Base-by-base conservation (phyloP, 1,139 yeast genomes). In the Hemisphaericaspora xylanilytica region DNA sequence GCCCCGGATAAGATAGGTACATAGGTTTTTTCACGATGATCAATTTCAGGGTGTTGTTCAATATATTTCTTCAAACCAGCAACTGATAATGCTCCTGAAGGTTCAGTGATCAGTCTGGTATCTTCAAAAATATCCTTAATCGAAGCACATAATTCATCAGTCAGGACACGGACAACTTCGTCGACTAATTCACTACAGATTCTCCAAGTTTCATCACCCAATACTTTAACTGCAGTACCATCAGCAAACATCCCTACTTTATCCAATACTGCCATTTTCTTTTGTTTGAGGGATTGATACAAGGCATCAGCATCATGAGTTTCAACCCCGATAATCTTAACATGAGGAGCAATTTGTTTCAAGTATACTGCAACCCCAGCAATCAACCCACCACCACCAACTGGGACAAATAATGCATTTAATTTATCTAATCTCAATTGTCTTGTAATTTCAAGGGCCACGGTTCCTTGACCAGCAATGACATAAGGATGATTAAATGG, bases 401-500 rank as follows among this genome's bases (percentile, higher is more conserved):
- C 86, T 25, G 96, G 90, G 40, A 88, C 81, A 60, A 92, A 92
- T 1, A 92, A 83, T 1, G 97, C 98, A 53, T 78, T 79, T 50
- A 94, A 73, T 48, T 84, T 82, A 46, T 82, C 81, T 37, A 84
- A 72, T 50, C 87, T 80, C 34, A 88, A 76, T 65, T 92, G 99
- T 57, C 97, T 80, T 36, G 94, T 69, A 25, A 92, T 69, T 63
- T 92, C 99, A 75, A 90, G 77, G 2, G 96, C 98, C 46, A 90
- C 81, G 26, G 99, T 92, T 43, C 97, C 99, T 64, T 92, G 99
- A 24, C 99, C 99, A n/a, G 99, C 98, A 63, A 92, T 88, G 48
- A 94, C 97, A 52, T 84, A 88, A 2, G 99, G 99, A 58, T 92
- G 97, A 58, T 92, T 95, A 58, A 92, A 92, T 1, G 99, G 99